These are phyloP conservation scores for Jamesozyma gamospora DNA, from an alignment of 805 yeast genomes.

Conservation along the genomic window DNA sequence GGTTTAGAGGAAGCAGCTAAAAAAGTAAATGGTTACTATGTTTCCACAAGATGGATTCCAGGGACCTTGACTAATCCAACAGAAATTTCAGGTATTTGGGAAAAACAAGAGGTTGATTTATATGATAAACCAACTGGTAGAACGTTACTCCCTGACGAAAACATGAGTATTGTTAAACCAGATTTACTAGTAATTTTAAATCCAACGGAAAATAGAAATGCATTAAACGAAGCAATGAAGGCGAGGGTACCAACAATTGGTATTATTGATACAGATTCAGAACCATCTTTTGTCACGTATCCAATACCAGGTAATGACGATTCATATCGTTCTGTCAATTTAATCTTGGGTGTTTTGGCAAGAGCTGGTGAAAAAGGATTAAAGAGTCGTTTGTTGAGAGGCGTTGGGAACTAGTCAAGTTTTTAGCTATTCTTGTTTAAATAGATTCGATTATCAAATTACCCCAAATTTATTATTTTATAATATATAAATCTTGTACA, in stretches of 20 bases:
- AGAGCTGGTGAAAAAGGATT: constrained; percentile 79
- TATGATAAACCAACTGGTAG: constrained; percentile 57
- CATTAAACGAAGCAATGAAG: constrained; percentile 71
- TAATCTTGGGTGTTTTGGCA: constrained; percentile 74
- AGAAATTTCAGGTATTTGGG: constrained; percentile 49
- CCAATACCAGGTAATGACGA: constrained; percentile 97
- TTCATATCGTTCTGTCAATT: constrained; percentile 67
- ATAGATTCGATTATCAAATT: no score
- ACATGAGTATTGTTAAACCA: constrained; percentile 60
- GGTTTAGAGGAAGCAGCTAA: constrained; percentile 72
- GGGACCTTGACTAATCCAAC: constrained; percentile 85
- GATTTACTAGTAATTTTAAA: constrained; percentile 80
- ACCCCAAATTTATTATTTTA: no score
- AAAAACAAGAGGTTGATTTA: constrained; percentile 69
- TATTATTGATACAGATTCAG: constrained; percentile 86
- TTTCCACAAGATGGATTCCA: constrained; percentile 82
- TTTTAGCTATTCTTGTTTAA: background rate
- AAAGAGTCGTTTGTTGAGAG: constrained; percentile 39
- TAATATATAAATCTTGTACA: no score
- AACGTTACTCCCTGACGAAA: constrained; percentile 40
- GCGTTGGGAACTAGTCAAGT: background rate
- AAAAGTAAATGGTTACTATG: constrained; percentile 70
- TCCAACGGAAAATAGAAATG: constrained; percentile 76
- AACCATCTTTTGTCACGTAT: constrained; percentile 80
- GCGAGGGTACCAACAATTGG: constrained; percentile 88